These are phyloP conservation scores for Solanum pennellii DNA, from an alignment of 257 asterid genomes.

Conservation along the genomic window DNA sequence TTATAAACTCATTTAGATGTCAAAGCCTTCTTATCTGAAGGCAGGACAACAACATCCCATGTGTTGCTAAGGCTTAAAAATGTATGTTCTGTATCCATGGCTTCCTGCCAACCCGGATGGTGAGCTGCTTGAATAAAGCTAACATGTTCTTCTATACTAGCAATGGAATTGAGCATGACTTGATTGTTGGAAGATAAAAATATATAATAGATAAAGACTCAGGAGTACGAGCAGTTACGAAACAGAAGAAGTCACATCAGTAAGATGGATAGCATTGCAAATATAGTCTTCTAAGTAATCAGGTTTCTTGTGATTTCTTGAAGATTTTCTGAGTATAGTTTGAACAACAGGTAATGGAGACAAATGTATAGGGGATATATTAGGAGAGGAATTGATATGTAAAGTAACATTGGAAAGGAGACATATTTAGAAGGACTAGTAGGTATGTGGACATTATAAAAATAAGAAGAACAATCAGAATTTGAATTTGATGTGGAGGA, in stretches of 20 bases:
- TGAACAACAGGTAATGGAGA: not conserved
- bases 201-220: not conserved
- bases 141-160: not conserved
- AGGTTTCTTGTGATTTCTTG: not conserved
- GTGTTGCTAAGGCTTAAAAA: not conserved
- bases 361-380: not conserved
- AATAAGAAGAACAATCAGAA: not conserved
- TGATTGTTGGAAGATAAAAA: not conserved
- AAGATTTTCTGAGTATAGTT: not conserved
- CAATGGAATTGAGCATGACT: not conserved
- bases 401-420: not conserved
- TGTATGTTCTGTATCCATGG: not conserved
- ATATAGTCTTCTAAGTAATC: not conserved
- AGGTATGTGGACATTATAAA: not conserved
- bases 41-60: not conserved
- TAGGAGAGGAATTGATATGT: not conserved
- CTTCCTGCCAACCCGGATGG: not conserved
- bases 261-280: not conserved
- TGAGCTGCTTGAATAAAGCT: not conserved
- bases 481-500: not conserved
- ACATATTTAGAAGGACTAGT: not conserved
- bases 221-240: not conserved
- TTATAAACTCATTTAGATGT: not conserved
- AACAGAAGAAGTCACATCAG: not conserved
- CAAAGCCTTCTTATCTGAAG: not conserved